Evolutionary conservation across 768 basidiomycete genomes (phyloP), one percentile per base, ranked within the genome.

Genomic region (Dentipellis fragilis): DNA sequence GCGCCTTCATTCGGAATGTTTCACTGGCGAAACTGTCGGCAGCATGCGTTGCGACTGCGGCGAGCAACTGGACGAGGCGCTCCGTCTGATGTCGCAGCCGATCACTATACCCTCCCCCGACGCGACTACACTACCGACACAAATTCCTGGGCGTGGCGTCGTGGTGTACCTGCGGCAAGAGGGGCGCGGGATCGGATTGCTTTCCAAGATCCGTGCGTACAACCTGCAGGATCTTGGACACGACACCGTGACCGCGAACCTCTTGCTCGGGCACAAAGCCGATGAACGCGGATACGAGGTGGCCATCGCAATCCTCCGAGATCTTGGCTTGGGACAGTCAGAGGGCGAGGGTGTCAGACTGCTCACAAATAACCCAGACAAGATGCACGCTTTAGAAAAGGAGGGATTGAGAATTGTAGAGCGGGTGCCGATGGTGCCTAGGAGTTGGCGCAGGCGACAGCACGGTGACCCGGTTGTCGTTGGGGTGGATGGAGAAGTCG

Each of bases 31-130:
- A 70, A 98, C 94, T 8, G 82, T 98, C 57, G 96, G 96, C 23
- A 85, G 93, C 75, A 93, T 96, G 89, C 87, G 96, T 35, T 99
- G 96, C 67, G 96, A 99, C 69, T 99, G 96, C 66, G 96, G 96
- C 12, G 94, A 98, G 70, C 96, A 99, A 69, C 78, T 99, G 4
- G 94, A 98, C 71, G 95, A 97, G 67, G 93, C 96, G n/a, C 84
- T 98, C 58, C 81, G 91, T 10, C 84, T 85, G 63, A 92, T 97
- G 63, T 84, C 87, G 12, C 78, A 81, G 67, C 82, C 89, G 47
- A 77, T 87, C 63, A 66, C 73, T 14, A 65, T 82, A 56, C 72
- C 76, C 9, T 61, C 73, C 10, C 54, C 70, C 10, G 62, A 70
- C 52, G 60, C 68, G 39, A 62, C 66, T 16, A 62, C 56, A 38